phyloP scores from a whole-genome alignment of 176 grass and related monocot species.

The Otatea glauca region DNA sequence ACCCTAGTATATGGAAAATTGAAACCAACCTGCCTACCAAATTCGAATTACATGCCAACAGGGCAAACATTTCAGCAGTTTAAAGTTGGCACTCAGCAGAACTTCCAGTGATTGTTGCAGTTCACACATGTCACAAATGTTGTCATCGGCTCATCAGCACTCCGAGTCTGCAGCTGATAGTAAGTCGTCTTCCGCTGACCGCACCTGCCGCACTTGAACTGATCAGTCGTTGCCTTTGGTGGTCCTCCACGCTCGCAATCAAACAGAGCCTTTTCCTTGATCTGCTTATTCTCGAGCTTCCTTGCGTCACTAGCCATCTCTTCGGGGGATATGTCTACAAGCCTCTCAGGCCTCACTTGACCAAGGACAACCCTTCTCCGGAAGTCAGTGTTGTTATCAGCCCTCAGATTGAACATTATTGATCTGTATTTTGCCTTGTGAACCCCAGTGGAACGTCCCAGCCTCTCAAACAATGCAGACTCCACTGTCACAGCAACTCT shows the following conservation, averaged over 20 bases:
- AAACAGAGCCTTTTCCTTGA: slow-evolving; percentile 83
- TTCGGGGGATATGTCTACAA: slow-evolving; percentile 55
- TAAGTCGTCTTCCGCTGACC: slow-evolving; percentile 83
- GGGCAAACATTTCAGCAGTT: slow-evolving; percentile 3
- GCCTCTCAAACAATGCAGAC: slow-evolving; percentile 69
- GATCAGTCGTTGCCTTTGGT: slow-evolving; percentile 82
- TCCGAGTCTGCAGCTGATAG: slow-evolving; percentile 84
- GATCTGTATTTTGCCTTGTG: slow-evolving; percentile 86
- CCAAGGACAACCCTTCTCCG: slow-evolving; percentile 70
- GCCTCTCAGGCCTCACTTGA: slow-evolving; percentile 55
- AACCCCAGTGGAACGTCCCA: slow-evolving; percentile 66
- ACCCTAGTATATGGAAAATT: slow-evolving; percentile 43
- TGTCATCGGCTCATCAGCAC: slow-evolving; percentile 90
- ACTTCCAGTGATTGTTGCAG: slow-evolving; percentile 96
- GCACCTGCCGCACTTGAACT: slow-evolving; percentile 82
- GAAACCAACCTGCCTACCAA: slow-evolving; percentile 23
- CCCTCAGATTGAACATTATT: slow-evolving; percentile 84
- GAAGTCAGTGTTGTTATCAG: slow-evolving; percentile 81
- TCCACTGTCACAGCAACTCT: slow-evolving; percentile 77
- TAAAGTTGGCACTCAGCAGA: slow-evolving; percentile 56
- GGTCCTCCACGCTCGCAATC: slow-evolving; percentile 65
- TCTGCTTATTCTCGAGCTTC: slow-evolving; percentile 72
- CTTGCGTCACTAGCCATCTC: slow-evolving; percentile 86
- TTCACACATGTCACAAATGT: slow-evolving; percentile 93
- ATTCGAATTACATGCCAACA: slow-evolving; percentile 23